Conservation (phyloP, 306 rosid genomes). For the Comarum palustre region DNA sequence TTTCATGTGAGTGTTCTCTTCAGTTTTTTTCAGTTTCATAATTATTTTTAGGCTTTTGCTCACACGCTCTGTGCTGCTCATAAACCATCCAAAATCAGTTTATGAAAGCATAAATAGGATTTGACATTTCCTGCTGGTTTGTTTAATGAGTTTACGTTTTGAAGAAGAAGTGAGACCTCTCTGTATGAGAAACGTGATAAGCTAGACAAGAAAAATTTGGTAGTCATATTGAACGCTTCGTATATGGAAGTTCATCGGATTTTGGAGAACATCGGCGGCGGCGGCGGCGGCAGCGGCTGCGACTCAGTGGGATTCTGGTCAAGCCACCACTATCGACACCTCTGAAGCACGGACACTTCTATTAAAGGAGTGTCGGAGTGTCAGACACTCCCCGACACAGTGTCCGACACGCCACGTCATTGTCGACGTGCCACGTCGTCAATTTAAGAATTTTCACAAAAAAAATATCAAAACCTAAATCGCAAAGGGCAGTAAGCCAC, state of each 20-base stretch:
- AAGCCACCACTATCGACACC: too few species aligned
- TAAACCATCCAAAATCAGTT: slow-evolving; percentile 4
- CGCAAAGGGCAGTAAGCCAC: too few species aligned
- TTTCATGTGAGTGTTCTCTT: neutral
- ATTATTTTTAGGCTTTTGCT: neutral
- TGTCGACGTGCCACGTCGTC: too few species aligned
- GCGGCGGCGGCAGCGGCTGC: too few species aligned
- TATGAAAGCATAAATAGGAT: neutral
- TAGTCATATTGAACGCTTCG: neutral
- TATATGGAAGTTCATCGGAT: neutral
- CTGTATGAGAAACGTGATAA: neutral
- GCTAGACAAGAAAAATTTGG: neutral
- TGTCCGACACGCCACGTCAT: too few species aligned
- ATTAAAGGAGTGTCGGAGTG: too few species aligned
- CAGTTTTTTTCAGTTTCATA: neutral
- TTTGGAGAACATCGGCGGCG: too few species aligned
- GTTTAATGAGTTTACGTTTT: neutral
- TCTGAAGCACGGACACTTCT: too few species aligned
- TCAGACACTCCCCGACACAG: too few species aligned
- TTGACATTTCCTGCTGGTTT: neutral
- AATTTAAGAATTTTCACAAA: too few species aligned
- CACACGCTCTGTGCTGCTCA: neutral
- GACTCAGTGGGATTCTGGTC: too few species aligned
- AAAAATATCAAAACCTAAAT: too few species aligned
- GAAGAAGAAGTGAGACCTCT: neutral